phyloP scores from a whole-genome alignment of 305 asterid species.

The Withania somnifera region DNA sequence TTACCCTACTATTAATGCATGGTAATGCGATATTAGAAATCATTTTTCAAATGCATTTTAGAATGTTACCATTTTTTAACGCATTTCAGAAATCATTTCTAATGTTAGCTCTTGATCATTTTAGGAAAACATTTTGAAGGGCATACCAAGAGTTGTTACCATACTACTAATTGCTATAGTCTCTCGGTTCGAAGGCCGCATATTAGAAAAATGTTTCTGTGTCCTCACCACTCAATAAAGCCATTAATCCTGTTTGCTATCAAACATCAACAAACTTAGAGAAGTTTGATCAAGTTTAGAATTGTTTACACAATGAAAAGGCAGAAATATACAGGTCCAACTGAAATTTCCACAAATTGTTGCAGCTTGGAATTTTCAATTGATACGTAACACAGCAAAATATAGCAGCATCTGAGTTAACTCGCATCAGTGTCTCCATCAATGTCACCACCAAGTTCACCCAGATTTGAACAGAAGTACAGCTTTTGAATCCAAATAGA shows the following conservation, averaged over 20 bases:
- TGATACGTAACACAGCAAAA: conserved; percentile 35
- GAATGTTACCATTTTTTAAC: too few species aligned
- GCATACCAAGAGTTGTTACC: too few species aligned
- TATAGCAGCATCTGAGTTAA: not conserved
- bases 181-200: too few species aligned
- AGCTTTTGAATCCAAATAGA: conserved; percentile 95
- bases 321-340: conserved; percentile 40
- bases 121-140: too few species aligned
- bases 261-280: not conserved
- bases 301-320: conserved; percentile 12
- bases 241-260: not conserved
- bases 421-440: conserved; percentile 7
- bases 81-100: too few species aligned
- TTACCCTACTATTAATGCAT: too few species aligned
- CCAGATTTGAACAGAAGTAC: conserved; percentile 95
- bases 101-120: too few species aligned
- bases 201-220: too few species aligned
- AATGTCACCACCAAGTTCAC: conserved; percentile 27
- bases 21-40: too few species aligned
- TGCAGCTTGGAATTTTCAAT: conserved; percentile 22
- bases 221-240: not conserved
- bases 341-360: conserved; percentile 12
- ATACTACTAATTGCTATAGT: too few species aligned
- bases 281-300: conserved; percentile 12
- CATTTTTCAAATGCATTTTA: too few species aligned